A percentile compares a stretch with the other conserved stretches of the same genome.
These are phyloP conservation scores for Dactylorhiza incarnata DNA, from an alignment of 106 monocot genomes.

Conservation along the genomic window DNA sequence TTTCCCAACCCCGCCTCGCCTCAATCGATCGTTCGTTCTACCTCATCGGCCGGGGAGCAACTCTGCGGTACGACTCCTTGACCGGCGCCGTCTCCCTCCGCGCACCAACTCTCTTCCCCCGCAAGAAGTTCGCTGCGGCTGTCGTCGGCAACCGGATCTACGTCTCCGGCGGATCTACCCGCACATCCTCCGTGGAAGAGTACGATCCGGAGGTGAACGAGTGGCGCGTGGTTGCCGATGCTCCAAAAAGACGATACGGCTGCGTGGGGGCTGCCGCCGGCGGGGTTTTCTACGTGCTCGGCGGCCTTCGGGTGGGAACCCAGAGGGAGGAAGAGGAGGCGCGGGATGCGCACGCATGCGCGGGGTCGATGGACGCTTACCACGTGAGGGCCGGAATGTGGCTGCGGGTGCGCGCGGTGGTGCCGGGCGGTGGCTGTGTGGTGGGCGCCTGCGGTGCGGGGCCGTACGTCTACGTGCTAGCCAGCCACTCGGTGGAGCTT, in stretches of 20 bases:
- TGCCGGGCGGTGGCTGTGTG: conserved; percentile 74
- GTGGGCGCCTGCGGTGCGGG: conserved; percentile 71
- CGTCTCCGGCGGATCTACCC: conserved; percentile 46
- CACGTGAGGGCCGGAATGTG: conserved; percentile 37
- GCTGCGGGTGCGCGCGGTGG: conserved; percentile 23
- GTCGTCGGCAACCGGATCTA: conserved; percentile 37
- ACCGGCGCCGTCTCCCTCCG: conserved; percentile 26
- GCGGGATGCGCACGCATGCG: conserved; percentile 39
- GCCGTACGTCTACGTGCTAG: conserved; percentile 53
- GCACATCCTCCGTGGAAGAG: conserved; percentile 44
- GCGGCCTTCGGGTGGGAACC: conserved; percentile 26
- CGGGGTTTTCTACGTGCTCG: conserved; percentile 41
- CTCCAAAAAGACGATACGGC: conserved; percentile 34
- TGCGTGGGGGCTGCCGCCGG: conserved; percentile 43
- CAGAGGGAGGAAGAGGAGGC: conserved; percentile 4
- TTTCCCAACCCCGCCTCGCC: conserved; percentile 19
- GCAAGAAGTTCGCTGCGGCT: conserved; percentile 52
- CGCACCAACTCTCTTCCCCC: conserved; percentile 26
- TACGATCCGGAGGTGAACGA: conserved; percentile 42
- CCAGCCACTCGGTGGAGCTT: conserved; percentile 88
- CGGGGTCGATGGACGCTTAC: conserved; percentile 60
- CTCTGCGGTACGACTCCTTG: conserved; percentile 38
- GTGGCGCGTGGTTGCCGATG: conserved; percentile 37
- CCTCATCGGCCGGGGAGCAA: conserved; percentile 32
- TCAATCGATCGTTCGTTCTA: conserved; percentile 34